phyloP scores from a whole-genome alignment of 345 rosid species.

The Eucalyptus fibrosa region DNA sequence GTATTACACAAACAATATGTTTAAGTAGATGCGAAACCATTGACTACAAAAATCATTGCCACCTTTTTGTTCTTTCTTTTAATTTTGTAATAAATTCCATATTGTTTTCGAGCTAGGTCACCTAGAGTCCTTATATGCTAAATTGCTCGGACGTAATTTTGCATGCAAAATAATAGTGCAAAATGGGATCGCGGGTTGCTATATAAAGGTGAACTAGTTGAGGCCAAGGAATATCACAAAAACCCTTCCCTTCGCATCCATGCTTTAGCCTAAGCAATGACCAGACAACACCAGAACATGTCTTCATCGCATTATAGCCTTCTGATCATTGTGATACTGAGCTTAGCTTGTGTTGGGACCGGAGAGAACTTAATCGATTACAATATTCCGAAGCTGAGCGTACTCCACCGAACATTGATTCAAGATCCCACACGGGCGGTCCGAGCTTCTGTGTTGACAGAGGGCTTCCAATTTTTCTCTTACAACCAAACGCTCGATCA shows the following conservation, averaged over 20 bases:
- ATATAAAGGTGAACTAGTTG: no score
- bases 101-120: background rate
- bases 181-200: background rate
- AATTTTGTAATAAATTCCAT: no score
- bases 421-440: background rate
- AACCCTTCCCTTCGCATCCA: no score
- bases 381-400: background rate
- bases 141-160: background rate
- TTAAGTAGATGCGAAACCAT: no score
- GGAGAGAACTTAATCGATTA: background rate
- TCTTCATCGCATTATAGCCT: background rate
- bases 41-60: no score
- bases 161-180: background rate
- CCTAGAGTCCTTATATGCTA: background rate
- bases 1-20: no score
- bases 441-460: background rate
- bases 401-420: background rate
- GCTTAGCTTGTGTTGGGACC: background rate
- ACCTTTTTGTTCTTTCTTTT: no score
- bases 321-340: background rate
- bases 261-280: no score
- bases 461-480: background rate
- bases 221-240: no score
- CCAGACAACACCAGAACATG: background rate
- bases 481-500: constrained; percentile 42